phyloP scores from a whole-genome alignment of 495 filamentous ascomycete species.

The Penicillium lividum region DNA sequence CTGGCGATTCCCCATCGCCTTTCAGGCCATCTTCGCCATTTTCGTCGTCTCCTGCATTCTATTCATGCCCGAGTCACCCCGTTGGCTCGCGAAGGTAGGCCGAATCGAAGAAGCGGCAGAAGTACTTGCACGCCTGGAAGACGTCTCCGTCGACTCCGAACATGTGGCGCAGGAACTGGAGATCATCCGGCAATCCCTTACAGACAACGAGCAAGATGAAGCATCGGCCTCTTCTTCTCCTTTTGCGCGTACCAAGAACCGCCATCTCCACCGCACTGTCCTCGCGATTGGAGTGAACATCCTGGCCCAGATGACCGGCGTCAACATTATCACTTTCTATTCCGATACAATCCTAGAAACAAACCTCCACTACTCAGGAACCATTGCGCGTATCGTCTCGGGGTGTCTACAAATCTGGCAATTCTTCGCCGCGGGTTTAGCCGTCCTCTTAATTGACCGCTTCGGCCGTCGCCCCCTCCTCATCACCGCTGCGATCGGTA shows the following conservation, averaged over 20 bases:
- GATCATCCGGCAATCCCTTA: constrained; percentile 64
- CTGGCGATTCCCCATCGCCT: constrained; percentile 68
- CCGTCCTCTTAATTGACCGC: constrained; percentile 29
- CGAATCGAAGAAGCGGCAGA: constrained; percentile 55
- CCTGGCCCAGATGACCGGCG: constrained; percentile 30
- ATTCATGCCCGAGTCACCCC: constrained; percentile 62
- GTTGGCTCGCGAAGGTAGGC: constrained; percentile 63
- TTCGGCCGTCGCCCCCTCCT: constrained; percentile 50
- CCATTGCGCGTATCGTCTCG: constrained; percentile 23
- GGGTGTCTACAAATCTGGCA: constrained; percentile 33
- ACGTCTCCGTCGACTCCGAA: constrained; percentile 45
- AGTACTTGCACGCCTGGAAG: constrained; percentile 57
- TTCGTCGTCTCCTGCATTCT: constrained; percentile 53
- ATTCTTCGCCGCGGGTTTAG: constrained; percentile 26
- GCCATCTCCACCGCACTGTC: constrained; percentile 28
- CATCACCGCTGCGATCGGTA: constrained; percentile 62
- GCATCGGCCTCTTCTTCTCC: constrained; percentile 17
- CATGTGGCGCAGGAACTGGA: constrained; percentile 58
- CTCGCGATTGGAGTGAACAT: constrained; percentile 28
- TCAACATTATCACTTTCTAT: constrained; percentile 34
- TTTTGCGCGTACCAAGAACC: constrained; percentile 33
- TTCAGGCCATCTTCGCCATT: constrained; percentile 60
- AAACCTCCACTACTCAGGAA: constrained; percentile 21
- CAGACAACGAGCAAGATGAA: constrained; percentile 50
- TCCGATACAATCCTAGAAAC: constrained; percentile 26